These are phyloP conservation scores for Russula virescens DNA, from an alignment of 768 basidiomycete genomes.

Conservation along the genomic window DNA sequence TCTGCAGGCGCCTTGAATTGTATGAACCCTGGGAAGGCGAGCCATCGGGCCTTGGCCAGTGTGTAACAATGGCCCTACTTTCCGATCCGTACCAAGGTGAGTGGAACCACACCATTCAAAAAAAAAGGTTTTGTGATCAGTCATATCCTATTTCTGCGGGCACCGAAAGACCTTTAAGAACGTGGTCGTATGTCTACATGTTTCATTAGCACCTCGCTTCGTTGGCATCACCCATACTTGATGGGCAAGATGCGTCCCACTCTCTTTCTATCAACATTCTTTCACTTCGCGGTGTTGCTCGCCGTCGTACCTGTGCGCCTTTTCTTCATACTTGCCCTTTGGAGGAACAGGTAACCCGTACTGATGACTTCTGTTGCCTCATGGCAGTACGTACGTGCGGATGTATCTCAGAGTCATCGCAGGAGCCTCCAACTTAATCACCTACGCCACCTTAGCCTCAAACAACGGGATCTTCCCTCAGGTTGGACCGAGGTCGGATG, in stretches of 20 bases:
- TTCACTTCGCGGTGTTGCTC: slow-evolving; percentile 2
- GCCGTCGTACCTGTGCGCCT: not conserved
- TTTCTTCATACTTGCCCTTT: not conserved
- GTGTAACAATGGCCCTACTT: not conserved
- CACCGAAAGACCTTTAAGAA: slow-evolving; percentile 14
- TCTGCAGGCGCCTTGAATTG: not conserved
- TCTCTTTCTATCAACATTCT: slow-evolving; percentile 1
- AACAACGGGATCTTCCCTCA: slow-evolving; percentile 37
- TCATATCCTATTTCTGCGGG: slow-evolving; percentile 7
- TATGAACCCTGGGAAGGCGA: slow-evolving; percentile 7
- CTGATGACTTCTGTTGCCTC: not conserved
- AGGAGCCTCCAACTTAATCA: not conserved
- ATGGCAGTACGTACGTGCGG: slow-evolving; percentile 2
- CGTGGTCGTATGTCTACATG: not conserved
- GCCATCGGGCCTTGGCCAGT: not conserved
- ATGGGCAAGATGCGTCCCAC: slow-evolving; percentile 17
- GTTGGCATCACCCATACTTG: slow-evolving; percentile 5
- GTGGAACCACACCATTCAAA: not conserved
- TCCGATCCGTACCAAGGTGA: slow-evolving; percentile 1
- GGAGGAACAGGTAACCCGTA: too few relatives aligned
- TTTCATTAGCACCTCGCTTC: not conserved
- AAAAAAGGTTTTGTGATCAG: not conserved
- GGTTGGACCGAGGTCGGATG: slow-evolving; percentile 58
- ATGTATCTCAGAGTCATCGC: not conserved
- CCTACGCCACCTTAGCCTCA: slow-evolving; percentile 5